Evolutionary conservation across 352 stramenopile genomes (phyloP), one percentile per base, ranked within the genome.

Genomic region (Pythium chondricola): DNA sequence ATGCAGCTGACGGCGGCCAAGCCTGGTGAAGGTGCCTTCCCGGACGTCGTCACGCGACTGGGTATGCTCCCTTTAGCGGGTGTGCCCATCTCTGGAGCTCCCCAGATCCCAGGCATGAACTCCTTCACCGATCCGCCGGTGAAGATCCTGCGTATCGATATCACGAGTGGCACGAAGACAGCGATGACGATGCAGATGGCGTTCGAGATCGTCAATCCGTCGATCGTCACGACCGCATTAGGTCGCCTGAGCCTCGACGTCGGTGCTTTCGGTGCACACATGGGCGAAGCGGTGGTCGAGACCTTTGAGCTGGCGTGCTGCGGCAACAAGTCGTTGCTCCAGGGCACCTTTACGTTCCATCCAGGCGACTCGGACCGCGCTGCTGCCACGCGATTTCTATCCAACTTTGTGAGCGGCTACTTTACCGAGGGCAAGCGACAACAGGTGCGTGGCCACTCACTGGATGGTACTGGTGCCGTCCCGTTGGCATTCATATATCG

Each of bases 361-460:
- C 82, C 82, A 14, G 43, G 46, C 0, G 24, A 25, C 8, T 33
- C 32, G 2, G 72, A 85, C 31, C 21, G 67, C 13, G 42, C 37
- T 0, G 63, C 48, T 14, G 63, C 75, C 10, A 56, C 70, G 26
- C 68, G 46, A 26, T 93, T 93, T 46, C 58, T 93, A n/a, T 93
- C 82, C 3, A 88, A 89, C 39, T 93, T 93, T 52, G 82, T 93
- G 6, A 81, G 50, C 20, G 82, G 82, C 2, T 92, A 86, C 59
- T 92, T 87, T 42, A 89, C 80, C 2, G 54, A 78, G 41, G 77
- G 74, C 3, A 58, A 66, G 52, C 45, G 67, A 3, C 82, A 93
- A 51, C 43, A 85, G 71, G 81, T 88, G 71, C 31, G 41, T 43
- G 18, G 18, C 27, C 31, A 24, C 3, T 43, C 29, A n/a, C 27